Evolutionary conservation across 75 land plant genomes (phyloP), one percentile per base, ranked within the genome.

Genomic region (Isoetes taiwanensis): DNA sequence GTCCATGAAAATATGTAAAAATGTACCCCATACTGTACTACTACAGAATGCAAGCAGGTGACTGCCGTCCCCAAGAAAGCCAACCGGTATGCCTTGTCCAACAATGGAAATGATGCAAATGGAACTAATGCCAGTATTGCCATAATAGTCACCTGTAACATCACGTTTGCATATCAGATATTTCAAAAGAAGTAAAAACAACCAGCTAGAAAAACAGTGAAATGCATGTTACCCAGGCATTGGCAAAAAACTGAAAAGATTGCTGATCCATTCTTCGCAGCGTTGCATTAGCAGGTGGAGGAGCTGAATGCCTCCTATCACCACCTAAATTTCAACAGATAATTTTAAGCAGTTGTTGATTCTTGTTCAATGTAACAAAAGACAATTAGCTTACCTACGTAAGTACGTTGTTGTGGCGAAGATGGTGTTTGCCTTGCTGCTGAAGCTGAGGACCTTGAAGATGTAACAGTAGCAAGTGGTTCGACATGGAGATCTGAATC

Each of bases 401-500:
- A n/a, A n/a, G n/a, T n/a, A n/a, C n/a, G n/a, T n/a, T n/a, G n/a
- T n/a, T n/a, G n/a, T n/a, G n/a, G n/a, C n/a, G n/a, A n/a, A n/a
- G n/a, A n/a, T n/a, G n/a, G n/a, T n/a, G n/a, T n/a, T n/a, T n/a
- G n/a, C n/a, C n/a, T n/a, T n/a, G 12, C 34, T 14, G 35, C 17
- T 3, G 38, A 16, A 12, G 59, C 17, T 12, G 59, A 30, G 1
- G 41, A 57, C 6, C 35, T 32, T 3, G 59, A 4, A 2, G 59
- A 57, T 16, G 59, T 32, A n/a, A 30, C 34, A 12, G 59, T 19
- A 5, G 59, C 21, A 14, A 57, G 23, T 12, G 35, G 59, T 16
- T 57, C 59, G 1, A 57, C 59, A 2, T 26, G 23, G 38, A 57
- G 59, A 32, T 57, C 59, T 1, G 59, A 39, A 57, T 57, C 59